Conservation (phyloP, 805 yeast genomes). For the Candida chilensis region DNA sequence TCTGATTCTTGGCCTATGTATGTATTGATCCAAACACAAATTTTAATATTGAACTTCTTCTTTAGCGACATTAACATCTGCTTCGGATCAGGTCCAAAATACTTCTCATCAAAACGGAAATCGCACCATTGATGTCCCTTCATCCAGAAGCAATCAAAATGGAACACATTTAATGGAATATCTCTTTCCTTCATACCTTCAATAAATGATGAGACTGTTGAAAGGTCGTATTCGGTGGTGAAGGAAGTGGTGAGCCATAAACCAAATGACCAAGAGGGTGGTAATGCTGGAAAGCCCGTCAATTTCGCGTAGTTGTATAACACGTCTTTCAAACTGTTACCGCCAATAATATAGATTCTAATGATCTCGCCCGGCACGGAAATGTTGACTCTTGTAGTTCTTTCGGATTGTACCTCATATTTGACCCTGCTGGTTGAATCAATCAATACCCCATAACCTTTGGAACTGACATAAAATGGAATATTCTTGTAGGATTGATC, state of each 20-base stretch:
- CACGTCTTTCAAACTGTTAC: slow-evolving; percentile 20
- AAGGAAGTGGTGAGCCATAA: slow-evolving; percentile 26
- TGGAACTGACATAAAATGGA: slow-evolving; percentile 20
- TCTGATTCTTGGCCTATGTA: slow-evolving; percentile 24
- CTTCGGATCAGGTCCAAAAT: slow-evolving; percentile 19
- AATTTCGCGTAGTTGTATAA: slow-evolving; percentile 15
- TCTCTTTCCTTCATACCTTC: slow-evolving; percentile 24
- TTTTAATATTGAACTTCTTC: slow-evolving; percentile 14
- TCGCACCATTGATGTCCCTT: slow-evolving; percentile 29
- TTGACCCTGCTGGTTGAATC: slow-evolving; percentile 18
- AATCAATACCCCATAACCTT: slow-evolving; percentile 25
- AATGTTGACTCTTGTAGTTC: slow-evolving; percentile 24
- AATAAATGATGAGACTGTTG: slow-evolving; percentile 20
- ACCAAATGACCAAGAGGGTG: slow-evolving; percentile 28
- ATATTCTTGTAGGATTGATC: slow-evolving; percentile 25
- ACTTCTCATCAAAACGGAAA: slow-evolving; percentile 23
- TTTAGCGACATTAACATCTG: slow-evolving; percentile 16
- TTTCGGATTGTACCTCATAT: slow-evolving; percentile 25
- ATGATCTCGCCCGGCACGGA: slow-evolving; percentile 21
- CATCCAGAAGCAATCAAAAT: slow-evolving; percentile 30
- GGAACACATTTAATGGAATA: slow-evolving; percentile 22
- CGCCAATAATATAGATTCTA: slow-evolving; percentile 17
- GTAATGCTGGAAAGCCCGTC: slow-evolving; percentile 25
- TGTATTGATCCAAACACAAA: slow-evolving; percentile 27
- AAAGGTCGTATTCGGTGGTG: slow-evolving; percentile 22